Base-by-base conservation (phyloP, 1,284 basidiomycete species). In the Melampsora americana region DNA sequence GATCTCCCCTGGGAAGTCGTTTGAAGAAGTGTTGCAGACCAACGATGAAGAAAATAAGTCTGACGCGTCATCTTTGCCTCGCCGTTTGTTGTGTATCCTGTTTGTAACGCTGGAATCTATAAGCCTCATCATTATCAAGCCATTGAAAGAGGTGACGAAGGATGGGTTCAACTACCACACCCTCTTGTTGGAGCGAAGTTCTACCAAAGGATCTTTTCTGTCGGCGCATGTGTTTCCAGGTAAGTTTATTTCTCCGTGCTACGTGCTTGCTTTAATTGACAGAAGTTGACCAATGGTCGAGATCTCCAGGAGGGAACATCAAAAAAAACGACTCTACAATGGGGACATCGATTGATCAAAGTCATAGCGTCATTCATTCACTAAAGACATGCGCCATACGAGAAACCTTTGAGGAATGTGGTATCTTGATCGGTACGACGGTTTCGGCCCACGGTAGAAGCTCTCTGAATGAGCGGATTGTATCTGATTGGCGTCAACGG, bases 321-420 rank as follows among this genome's bases (percentile, higher is more conserved):
- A 79, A 80, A 42, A 60, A 48, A 26, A 35, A 59, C 30, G 71
- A 66, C 28, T 67, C 48, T 26, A 74, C 23, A 53, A 3, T 4
- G 66, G 62, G 9, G 53, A 32, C 64, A 50, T 30, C 39, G 46
- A 62, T 16, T 30, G 42, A 56, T 2, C 18, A 42, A 48, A 20
- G 9, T 35, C 11, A 30, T 42, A 39, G 53, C 59, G 28, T 42
- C 48, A 20, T 7, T 48, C 32, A 53, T 69, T n/a, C 59, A 1
- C 44, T 80, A 1, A 77, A 77, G 39, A 59, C 79, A 4, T 80
- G 79, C 39, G 81, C 80, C 0, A 56, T 80, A 12, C 78, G 81
- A 26, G 81, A 81, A 50, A 80, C 79, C 1, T 80, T 81, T 28
- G 80, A 81, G 61, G 81, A 81, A 69, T 77, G 78, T 28, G 81